These are phyloP conservation scores for Ascosphaera apis DNA, from an alignment of 2,329 filamentous ascomycete species.

Conservation along the genomic window DNA sequence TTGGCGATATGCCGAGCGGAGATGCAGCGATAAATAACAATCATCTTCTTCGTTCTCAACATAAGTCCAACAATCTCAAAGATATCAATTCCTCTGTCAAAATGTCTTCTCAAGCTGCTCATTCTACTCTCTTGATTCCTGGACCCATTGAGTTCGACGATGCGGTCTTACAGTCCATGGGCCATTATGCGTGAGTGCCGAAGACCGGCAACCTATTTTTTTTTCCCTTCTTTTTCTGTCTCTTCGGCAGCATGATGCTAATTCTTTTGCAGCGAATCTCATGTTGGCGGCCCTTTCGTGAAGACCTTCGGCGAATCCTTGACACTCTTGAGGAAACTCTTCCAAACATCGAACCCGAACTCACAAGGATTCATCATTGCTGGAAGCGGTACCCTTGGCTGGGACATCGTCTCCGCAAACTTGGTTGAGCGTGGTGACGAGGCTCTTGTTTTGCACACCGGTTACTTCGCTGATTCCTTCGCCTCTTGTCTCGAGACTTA, in stretches of 20 bases:
- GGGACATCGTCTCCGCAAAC: constrained; percentile 92
- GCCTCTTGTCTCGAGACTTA: constrained; percentile 81
- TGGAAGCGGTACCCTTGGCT: constrained; percentile 85
- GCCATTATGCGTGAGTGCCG: constrained; percentile 43
- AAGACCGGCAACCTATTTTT: not conserved
- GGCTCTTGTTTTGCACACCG: constrained; percentile 78
- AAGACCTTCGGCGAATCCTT: constrained; percentile 78
- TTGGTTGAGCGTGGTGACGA: constrained; percentile 73
- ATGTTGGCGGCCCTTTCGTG: constrained; percentile 76
- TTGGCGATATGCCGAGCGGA: constrained; percentile 21
- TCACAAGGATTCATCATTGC: constrained; percentile 85
- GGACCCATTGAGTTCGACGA: constrained; percentile 97
- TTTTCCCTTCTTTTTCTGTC: constrained; percentile 3
- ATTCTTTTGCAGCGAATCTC: constrained; percentile 58
- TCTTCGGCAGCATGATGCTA: constrained; percentile 8
- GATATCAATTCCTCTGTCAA: constrained; percentile 12
- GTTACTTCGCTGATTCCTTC: constrained; percentile 93
- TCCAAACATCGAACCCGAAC: constrained; percentile 62
- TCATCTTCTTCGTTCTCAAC: constrained; percentile 1
- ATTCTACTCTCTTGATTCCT: constrained; percentile 71
- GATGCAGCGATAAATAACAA: constrained; percentile 7
- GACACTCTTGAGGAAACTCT: constrained; percentile 70
- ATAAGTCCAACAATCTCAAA: constrained; percentile 6
- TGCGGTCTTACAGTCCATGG: constrained; percentile 85
- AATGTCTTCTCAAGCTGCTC: constrained; percentile 36